Conservation (phyloP, 2,329 filamentous ascomycete species). For the Simplicillium sp. region DNA sequence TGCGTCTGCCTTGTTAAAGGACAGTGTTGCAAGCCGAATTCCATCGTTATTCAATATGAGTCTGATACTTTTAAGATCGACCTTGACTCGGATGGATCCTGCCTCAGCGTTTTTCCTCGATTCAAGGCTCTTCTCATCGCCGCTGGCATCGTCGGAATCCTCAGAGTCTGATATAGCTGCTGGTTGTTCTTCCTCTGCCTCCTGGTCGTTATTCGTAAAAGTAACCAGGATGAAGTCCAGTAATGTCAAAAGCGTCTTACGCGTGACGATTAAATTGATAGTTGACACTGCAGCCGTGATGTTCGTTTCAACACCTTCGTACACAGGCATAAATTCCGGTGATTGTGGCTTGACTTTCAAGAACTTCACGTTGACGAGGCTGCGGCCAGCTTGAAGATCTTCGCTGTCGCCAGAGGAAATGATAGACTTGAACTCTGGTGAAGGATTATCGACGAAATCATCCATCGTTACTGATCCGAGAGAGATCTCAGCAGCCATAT, state of each 20-base stretch:
- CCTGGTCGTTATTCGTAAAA: slow-evolving; percentile 55
- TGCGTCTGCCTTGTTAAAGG: slow-evolving; percentile 85
- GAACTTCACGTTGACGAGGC: slow-evolving; percentile 83
- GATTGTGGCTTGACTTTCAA: slow-evolving; percentile 82
- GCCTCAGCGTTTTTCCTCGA: slow-evolving; percentile 25
- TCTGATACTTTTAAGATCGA: slow-evolving; percentile 85
- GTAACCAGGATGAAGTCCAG: slow-evolving; percentile 91
- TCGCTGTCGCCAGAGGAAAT: slow-evolving; percentile 72
- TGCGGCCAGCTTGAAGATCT: slow-evolving; percentile 67
- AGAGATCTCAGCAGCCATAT: slow-evolving; percentile 88
- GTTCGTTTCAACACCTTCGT: slow-evolving; percentile 90
- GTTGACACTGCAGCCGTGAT: slow-evolving; percentile 86
- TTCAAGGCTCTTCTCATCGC: slow-evolving; percentile 25
- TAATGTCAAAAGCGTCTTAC: slow-evolving; percentile 83
- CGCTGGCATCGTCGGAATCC: slow-evolving; percentile 26
- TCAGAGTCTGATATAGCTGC: slow-evolving; percentile 21
- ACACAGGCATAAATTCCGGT: slow-evolving; percentile 85
- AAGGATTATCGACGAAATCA: slow-evolving; percentile 84
- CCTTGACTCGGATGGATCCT: slow-evolving; percentile 86
- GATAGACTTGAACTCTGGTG: slow-evolving; percentile 91
- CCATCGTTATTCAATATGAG: slow-evolving; percentile 97
- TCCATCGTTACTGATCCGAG: slow-evolving; percentile 82
- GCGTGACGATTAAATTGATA: slow-evolving; percentile 90
- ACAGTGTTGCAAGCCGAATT: slow-evolving; percentile 84
- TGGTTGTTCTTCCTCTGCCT: slow-evolving; percentile 9